Conservation (phyloP, 768 basidiomycete species). For the Mycena rosella region DNA sequence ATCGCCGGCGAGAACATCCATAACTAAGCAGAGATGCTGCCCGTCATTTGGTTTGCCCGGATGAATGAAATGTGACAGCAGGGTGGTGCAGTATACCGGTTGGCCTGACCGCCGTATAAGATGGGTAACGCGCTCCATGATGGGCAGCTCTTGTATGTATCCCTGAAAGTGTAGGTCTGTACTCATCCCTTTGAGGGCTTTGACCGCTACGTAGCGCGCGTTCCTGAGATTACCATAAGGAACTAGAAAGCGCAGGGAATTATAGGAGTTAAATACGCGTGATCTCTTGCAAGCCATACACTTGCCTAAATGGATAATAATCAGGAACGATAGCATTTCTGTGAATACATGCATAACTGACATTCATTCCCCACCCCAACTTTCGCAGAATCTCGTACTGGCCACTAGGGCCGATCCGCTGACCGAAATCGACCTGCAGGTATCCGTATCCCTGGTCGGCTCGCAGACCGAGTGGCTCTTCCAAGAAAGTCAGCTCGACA, state of each 20-base stretch:
- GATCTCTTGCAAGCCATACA: slow-evolving; percentile 21
- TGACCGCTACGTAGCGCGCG: slow-evolving; percentile 12
- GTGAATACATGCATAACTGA: background rate
- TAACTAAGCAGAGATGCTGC: slow-evolving; percentile 31
- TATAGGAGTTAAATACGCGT: background rate
- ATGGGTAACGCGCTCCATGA: slow-evolving; percentile 9
- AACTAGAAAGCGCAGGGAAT: background rate
- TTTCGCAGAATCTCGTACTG: slow-evolving; percentile 21
- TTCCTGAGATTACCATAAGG: background rate
- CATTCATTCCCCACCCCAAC: slow-evolving; percentile 23
- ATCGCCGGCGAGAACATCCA: slow-evolving; percentile 27
- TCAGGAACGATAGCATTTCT: background rate
- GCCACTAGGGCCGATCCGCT: slow-evolving; percentile 6
- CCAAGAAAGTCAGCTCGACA: slow-evolving; percentile 14
- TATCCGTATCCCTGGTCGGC: slow-evolving; percentile 22
- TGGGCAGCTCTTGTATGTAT: slow-evolving; percentile 10
- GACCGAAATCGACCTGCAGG: slow-evolving; percentile 10
- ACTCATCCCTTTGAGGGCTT: slow-evolving; percentile 13
- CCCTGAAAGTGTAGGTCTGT: slow-evolving; percentile 3
- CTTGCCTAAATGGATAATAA: slow-evolving; percentile 2
- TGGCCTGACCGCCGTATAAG: background rate
- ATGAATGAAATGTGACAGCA: slow-evolving; percentile 19
- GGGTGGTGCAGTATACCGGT: slow-evolving; percentile 24
- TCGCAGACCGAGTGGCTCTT: slow-evolving; percentile 20
- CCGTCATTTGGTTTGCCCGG: slow-evolving; percentile 26